Evolutionary conservation across 768 basidiomycete genomes (phyloP), one percentile per base, ranked within the genome.

Genomic region (Mycena olivaceomarginata): DNA sequence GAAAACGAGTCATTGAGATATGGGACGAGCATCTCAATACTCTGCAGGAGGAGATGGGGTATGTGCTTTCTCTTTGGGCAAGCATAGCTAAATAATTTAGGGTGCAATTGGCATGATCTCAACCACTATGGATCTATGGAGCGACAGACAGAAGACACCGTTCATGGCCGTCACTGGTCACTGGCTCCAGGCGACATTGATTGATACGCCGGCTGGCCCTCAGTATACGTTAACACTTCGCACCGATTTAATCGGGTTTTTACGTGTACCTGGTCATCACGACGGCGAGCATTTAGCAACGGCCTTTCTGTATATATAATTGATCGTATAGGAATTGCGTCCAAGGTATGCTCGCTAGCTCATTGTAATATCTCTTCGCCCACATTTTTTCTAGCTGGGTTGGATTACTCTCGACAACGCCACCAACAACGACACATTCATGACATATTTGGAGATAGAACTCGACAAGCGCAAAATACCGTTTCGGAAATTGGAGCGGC

Each of bases 241-340:
- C 7, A 79, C 86, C 8, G 84, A 85, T 31, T 79, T 89, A 0
- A 83, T 87, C 68, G 86, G 85, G 0, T 90, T 89, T 57, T 75
- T 84, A n/a, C 77, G 74, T 22, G 78, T 88, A 15, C 85, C 87
- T 39, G 86, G 86, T 0, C 76, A 74, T 10, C 88, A 90, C 80
- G 82, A 77, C 46, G 89, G 88, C 3, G 79, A 84, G 53, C 85
- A 89, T 67, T 78, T 90, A 20, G 82, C 84, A 2, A 46, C 81
- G 20, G 81, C 82, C 5, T 85, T 90, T n/a, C n/a, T 60, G 40
- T 88, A 8, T 71, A 74, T 78, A 77, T 31, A 31, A 31, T 31
- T 31, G 31, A 31, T 31, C 31, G 31, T 31, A 31, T 31, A 1
- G 31, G 3, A 31, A 31, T 31, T 31, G 31, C 31, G 31, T 31